Evolutionary conservation across 1,284 basidiomycete species (phyloP).

Genomic region (Erythrobasidium hasegawianum): DNA sequence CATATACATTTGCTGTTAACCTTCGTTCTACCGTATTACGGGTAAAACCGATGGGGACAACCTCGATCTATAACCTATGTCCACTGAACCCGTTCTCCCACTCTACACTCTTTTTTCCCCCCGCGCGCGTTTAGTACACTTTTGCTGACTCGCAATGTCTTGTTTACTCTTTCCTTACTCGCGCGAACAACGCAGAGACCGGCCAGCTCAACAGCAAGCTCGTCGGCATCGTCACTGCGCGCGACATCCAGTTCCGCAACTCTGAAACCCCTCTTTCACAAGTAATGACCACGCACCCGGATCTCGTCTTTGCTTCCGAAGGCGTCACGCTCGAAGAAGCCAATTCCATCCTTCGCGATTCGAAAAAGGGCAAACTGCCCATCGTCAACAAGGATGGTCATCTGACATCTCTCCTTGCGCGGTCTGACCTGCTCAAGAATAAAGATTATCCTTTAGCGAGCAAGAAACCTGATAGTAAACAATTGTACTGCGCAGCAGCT

Average conservation of each 20-base stretch:
- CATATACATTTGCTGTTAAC: conserved; percentile 40
- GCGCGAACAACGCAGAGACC: conserved; percentile 59
- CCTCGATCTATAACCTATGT: conserved; percentile 46
- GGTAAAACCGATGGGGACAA: conserved; percentile 42
- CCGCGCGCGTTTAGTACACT: conserved; percentile 19
- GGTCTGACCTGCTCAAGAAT: conserved; percentile 96
- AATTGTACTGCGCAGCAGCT: conserved; percentile 95
- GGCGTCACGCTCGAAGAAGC: conserved; percentile 88
- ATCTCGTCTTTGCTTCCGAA: conserved; percentile 72
- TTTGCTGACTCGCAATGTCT: not conserved
- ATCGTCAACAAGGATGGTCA: conserved; percentile 72
- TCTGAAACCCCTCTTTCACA: conserved; percentile 65
- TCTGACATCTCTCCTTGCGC: conserved; percentile 82
- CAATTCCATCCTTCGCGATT: conserved; percentile 89
- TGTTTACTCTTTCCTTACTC: not conserved
- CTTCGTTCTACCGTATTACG: conserved; percentile 46
- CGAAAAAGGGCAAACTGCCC: conserved; percentile 96
- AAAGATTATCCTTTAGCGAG: conserved; percentile 94
- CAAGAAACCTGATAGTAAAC: conserved; percentile 87
- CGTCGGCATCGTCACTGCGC: conserved; percentile 91
- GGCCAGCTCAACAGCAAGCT: conserved; percentile 85
- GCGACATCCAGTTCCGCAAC: conserved; percentile 91
- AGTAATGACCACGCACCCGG: conserved; percentile 75
- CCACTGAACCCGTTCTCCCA: conserved; percentile 48
- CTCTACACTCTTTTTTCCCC: conserved; percentile 32